Evolutionary conservation across 2,329 filamentous ascomycete genomes (phyloP), one percentile per base, ranked within the genome.

Genomic region (Fusarium equiseti): DNA sequence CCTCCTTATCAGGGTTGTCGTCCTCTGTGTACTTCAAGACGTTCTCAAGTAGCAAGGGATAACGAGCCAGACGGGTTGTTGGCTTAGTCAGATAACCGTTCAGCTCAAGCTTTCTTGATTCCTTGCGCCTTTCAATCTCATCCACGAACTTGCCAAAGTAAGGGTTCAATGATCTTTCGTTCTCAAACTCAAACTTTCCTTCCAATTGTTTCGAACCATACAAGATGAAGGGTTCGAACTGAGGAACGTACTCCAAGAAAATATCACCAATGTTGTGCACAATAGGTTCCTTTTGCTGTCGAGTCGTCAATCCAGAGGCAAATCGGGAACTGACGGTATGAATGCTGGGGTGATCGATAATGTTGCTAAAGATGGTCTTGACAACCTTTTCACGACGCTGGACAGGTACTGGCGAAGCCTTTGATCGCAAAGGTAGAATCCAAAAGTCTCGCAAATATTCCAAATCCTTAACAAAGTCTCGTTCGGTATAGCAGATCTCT

Each of bases 1-100:
- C 94, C 73, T 94, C 89, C 81, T 93, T 95, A 79, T 99, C 96
- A 2, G 93, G 91, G 72, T 92, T 97, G 60, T 91, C 94, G 56
- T 95, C 92, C 50, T 95, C 91, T 0, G 95, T 98, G 78, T 95
- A 92, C 79, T 98, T 99, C 70, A 94, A 83, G 40, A 98, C 93
- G 71, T 95, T 94, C 74, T 98, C 96, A 18, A 99, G 85, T 15
- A 99, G 85, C 40, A 99, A 84, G 6, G 96, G 96, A 79, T 99
- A 99, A 80, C 96, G 90, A 44, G 96, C 96, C 76, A 99, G 84
- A 83, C 96, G 90, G 20, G 96, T 99, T 3, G 96, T 99, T 2
- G 96, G 96, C 81, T 99, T 99, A 11, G 96, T 99, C 55, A 99
- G 85, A 78, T 99, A 99, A 73, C 96, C 96, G 79, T 99, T 99